Base-by-base conservation (phyloP, 495 filamentous ascomycete species). In the Aspergillus carlsbadensis region DNA sequence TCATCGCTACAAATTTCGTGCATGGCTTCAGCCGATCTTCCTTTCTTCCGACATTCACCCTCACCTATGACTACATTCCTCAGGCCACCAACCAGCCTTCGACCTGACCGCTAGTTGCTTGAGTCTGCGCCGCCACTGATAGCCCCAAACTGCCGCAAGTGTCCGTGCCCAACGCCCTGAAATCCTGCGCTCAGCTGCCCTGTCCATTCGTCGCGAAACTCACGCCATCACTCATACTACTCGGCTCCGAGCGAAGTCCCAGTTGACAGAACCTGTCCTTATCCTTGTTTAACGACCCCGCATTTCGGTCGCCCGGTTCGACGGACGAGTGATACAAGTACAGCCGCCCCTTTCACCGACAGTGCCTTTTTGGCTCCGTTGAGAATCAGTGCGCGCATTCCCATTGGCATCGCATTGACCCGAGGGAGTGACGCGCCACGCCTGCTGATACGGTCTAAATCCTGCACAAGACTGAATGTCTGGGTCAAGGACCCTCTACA, bases 381-480 rank as follows among this genome's bases (percentile, higher is more conserved):
- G n/a, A 17, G 26, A 21, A 40, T 40, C 54, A 20, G 43, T 29
- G 35, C 44, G 35, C 47, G 37, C 41, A 45, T 53, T 58, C 31
- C 53, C 55, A 59, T 65, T 65, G 56, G 56, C 54, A 63, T 55
- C 40, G 37, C 39, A 58, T 55, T 54, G 36, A 37, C 45, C 54
- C 52, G 51, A 45, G 39, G 58, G 64, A 29, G 52, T 50, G 57
- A 61, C 56, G 57, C 67, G 66, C 65, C 68, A 68, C 67, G 42
- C 50, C 48, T 65, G 54, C 63, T 65, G 65, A 60, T 57, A 56
- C 67, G 46, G 41, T 43, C 54, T 58, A 66, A 69, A 59, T 68
- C 70, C 67, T 74, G 70, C 66, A 61, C 61, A 45, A 52, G 56
- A 44, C 58, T 59, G 52, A 43, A 45, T 49, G 46, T 40, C 54